A percentile compares a stretch with the other conserved stretches of the same genome.
These are phyloP conservation scores for Oryza australiensis DNA, from an alignment of 176 grass and related monocot genomes.

Conservation along the genomic window DNA sequence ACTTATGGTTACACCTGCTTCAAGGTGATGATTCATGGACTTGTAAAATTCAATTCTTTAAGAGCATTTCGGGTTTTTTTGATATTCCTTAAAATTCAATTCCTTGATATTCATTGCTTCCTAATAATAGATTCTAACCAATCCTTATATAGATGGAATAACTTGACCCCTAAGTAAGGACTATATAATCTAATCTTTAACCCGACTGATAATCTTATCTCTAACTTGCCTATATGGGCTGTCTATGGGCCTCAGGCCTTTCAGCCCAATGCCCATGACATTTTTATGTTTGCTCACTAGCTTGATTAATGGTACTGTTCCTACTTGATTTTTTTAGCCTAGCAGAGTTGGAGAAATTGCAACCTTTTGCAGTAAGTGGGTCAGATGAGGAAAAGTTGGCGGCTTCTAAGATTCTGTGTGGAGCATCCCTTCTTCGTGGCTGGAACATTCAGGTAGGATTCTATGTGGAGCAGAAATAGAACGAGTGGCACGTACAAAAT, in stretches of 20 bases:
- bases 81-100: no score
- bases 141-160: no score
- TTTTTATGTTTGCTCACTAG: not conserved
- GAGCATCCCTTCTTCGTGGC: constrained; percentile 68
- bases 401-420: constrained; percentile 78
- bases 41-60: not conserved
- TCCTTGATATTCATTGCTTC: no score
- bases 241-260: no score
- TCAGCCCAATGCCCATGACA: no score
- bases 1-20: constrained; percentile 75
- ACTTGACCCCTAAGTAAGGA: no score
- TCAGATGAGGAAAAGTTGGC: constrained; percentile 70
- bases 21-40: constrained; percentile 47
- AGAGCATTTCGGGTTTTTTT: not conserved
- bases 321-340: constrained; percentile 55
- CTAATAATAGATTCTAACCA: no score
- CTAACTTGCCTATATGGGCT: no score
- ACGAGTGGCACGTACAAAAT: constrained; percentile 10
- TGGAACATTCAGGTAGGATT: constrained; percentile 87
- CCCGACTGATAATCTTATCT: no score
- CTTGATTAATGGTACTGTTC: constrained; percentile 4
- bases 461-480: not conserved
- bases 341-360: constrained; percentile 72
- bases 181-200: no score
- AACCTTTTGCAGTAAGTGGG: constrained; percentile 66